A percentile compares a stretch with the other conserved stretches of the same genome.
Conservation (phyloP, 306 rosid species). For the Nissolia schottii region DNA sequence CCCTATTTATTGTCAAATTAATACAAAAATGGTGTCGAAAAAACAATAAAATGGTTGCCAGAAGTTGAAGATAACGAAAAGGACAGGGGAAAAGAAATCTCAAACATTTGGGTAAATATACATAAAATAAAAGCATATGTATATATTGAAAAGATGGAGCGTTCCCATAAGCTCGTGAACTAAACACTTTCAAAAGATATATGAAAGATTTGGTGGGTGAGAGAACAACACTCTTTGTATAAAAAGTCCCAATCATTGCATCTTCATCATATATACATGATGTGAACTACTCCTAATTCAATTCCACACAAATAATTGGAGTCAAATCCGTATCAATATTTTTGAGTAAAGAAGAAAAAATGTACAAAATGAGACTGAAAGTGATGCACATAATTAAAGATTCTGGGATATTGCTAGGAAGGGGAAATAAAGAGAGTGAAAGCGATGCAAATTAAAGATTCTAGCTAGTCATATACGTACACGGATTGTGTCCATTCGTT, state of each 20-base stretch:
- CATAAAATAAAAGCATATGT: neutral
- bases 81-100: neutral
- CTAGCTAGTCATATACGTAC: neutral
- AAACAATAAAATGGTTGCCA: neutral
- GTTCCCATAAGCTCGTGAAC: neutral
- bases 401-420: neutral
- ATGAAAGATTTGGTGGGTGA: slow-evolving; percentile 17
- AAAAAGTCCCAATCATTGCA: slow-evolving; percentile 9
- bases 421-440: neutral
- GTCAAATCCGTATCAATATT: neutral
- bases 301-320: neutral
- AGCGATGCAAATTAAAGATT: slow-evolving; percentile 10
- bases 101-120: neutral
- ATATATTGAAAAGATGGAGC: neutral
- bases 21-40: neutral
- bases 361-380: neutral
- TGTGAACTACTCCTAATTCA: neutral
- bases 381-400: neutral
- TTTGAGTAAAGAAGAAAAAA: neutral
- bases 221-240: neutral
- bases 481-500: neutral
- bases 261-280: neutral
- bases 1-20: neutral
- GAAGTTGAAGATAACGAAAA: neutral
- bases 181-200: slow-evolving; percentile 12